Conservation (phyloP, 1,284 basidiomycete genomes). For the Bothia castanella region DNA sequence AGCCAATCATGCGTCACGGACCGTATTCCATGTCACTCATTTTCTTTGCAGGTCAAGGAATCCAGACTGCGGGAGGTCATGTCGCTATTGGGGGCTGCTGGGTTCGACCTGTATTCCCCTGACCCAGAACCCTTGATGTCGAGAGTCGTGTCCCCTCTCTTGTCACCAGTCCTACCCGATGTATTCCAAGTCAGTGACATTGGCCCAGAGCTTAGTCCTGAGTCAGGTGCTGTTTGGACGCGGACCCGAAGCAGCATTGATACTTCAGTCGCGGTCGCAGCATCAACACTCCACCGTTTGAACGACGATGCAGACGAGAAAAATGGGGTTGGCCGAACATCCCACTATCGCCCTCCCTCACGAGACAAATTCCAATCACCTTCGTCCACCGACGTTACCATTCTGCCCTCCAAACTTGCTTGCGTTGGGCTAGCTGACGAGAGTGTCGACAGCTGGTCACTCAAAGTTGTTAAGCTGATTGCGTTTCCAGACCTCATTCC, state of each 20-base stretch:
- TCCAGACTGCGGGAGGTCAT: constrained; percentile 60
- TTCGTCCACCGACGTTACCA: constrained; percentile 41
- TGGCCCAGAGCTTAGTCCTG: constrained; percentile 35
- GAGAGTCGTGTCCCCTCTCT: constrained; percentile 36
- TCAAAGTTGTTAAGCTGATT: constrained; percentile 70
- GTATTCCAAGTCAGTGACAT: constrained; percentile 39
- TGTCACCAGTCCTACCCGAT: constrained; percentile 35
- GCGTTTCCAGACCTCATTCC: constrained; percentile 69
- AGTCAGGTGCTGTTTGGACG: constrained; percentile 44
- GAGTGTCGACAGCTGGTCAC: constrained; percentile 61
- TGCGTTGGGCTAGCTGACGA: constrained; percentile 62
- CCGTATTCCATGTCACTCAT: constrained; percentile 3
- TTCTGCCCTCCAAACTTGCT: constrained; percentile 52
- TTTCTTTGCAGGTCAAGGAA: constrained; percentile 55
- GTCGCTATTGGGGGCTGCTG: constrained; percentile 53
- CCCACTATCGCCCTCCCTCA: constrained; percentile 14
- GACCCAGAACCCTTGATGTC: constrained; percentile 44
- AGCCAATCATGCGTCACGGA: constrained; percentile 22
- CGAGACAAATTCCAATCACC: constrained; percentile 46
- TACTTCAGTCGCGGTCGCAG: constrained; percentile 28
- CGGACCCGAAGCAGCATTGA: constrained; percentile 41
- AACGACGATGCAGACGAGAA: constrained; percentile 11
- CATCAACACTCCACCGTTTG: constrained; percentile 27
- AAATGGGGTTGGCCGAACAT: constrained; percentile 4
- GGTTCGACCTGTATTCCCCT: constrained; percentile 66